Conservation (phyloP, 768 basidiomycete genomes). For the Calocera viscosa region DNA sequence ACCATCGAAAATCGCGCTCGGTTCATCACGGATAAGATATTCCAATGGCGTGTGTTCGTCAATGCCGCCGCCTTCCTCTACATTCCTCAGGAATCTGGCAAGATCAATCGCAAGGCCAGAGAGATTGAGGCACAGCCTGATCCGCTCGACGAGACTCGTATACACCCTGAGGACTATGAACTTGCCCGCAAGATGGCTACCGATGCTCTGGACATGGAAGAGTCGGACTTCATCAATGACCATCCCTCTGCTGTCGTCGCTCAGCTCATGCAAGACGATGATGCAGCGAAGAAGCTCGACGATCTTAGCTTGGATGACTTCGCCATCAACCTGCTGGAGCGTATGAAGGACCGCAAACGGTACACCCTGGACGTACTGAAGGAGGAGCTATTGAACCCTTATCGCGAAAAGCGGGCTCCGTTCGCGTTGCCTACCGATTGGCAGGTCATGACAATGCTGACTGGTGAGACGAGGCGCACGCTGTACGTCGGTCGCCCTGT, state of each 20-base stretch:
- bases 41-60: conserved; percentile 79
- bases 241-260: conserved; percentile 84
- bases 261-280: conserved; percentile 69
- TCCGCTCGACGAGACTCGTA: conserved; percentile 86
- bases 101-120: conserved; percentile 48
- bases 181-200: conserved; percentile 97
- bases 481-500: conserved; percentile 70
- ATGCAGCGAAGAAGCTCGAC: conserved; percentile 66
- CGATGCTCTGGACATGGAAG: conserved; percentile 92
- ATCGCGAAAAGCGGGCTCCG: conserved; percentile 53
- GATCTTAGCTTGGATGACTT: conserved; percentile 94
- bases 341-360: conserved; percentile 74
- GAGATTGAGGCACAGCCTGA: conserved; percentile 64
- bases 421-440: conserved; percentile 56
- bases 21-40: conserved; percentile 65
- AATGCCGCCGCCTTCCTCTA: conserved; percentile 88
- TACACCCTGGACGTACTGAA: conserved; percentile 81
- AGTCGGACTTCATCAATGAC: conserved; percentile 79
- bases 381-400: conserved; percentile 69
- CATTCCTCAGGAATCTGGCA: conserved; percentile 60
- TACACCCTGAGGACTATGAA: conserved; percentile 96
- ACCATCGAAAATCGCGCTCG: conserved; percentile 76
- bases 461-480: conserved; percentile 75
- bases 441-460: conserved; percentile 90
- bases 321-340: conserved; percentile 77